Base-by-base conservation (phyloP, 495 filamentous ascomycete genomes). In the Alectoria sarmentosa region DNA sequence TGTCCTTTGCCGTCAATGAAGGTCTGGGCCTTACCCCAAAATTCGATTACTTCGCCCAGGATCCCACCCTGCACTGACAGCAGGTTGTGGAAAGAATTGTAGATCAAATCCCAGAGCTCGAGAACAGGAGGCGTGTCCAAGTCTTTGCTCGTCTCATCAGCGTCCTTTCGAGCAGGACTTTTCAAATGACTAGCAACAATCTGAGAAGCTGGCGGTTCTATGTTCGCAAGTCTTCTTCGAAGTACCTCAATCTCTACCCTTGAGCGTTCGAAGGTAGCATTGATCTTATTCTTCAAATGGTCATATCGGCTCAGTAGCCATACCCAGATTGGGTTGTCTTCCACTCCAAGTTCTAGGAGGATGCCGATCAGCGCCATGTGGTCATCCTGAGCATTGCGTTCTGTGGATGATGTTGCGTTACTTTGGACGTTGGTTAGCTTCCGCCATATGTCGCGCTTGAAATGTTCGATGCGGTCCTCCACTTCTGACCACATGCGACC, bases 401-500 rank as follows among this genome's bases (percentile, higher is more conserved):
- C 73, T 66, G 67, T 80, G 78, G 67, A 78, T 83, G 67, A 75
- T 58, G 68, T 17, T 52, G 76, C 76, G 19, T 70, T 76, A n/a
- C 74, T 78, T 28, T 80, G 77, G 14, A 79, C 79, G 64, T 84
- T 86, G 38, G 85, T 83, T 60, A 98, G 79, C 69, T 83, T 85
- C 64, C 83, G 83, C 94, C 95, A 97, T 4, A 91, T 80, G 66
- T 95, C 91, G 10, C 89, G 82, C 72, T 96, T 97, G 76, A 96
- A 96, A 15, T 79, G 75, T 32, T 90, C 84, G 34, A 96, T 86
- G 64, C 93, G 91, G 52, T 87, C 82, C 44, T 91, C 86, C 5
- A 97, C 89, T 74, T 96, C 91, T 67, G 86, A 81, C 92, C 91
- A 96, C 87, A 98, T 93, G n/a, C 91, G 86, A 9, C 89, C 92